Conservation (phyloP, 148 eudicot genomes). For the Beta vulgaris region DNA sequence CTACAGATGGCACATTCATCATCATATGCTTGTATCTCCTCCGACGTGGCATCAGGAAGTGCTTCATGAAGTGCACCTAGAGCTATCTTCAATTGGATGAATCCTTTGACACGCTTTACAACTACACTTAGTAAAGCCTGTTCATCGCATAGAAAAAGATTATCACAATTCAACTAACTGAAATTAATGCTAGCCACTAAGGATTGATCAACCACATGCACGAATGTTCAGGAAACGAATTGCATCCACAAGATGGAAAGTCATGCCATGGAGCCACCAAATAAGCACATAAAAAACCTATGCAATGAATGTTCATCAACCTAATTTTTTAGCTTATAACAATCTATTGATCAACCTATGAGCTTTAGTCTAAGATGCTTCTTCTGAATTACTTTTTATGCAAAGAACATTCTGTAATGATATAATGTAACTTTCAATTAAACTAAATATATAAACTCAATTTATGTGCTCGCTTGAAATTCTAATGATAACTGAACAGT, state of each 20-base stretch:
- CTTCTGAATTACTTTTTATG: too few relatives aligned
- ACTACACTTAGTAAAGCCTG: conserved; percentile 91
- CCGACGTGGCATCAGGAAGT: conserved; percentile 92
- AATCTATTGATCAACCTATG: too few relatives aligned
- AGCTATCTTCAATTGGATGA: conserved; percentile 71
- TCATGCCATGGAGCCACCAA: conserved; percentile 99
- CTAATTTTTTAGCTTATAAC: too few relatives aligned
- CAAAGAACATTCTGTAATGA: too few relatives aligned
- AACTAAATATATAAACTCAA: too few relatives aligned
- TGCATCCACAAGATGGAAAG: conserved; percentile 90
- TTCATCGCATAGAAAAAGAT: conserved; percentile 6
- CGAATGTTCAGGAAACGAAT: conserved; percentile 89
- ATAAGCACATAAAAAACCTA: conserved; percentile 85
- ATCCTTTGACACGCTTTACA: conserved; percentile 74
- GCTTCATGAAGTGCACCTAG: conserved; percentile 90
- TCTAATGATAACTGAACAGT: too few relatives aligned
- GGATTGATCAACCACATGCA: conserved; percentile 37
- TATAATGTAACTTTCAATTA: too few relatives aligned
- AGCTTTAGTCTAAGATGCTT: too few relatives aligned
- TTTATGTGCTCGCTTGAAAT: too few relatives aligned
- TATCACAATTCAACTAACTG: not conserved
- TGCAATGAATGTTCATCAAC: too few relatives aligned
- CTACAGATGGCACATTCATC: conserved; percentile 99
- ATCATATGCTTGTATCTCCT: conserved; percentile 79
- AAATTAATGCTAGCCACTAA: conserved; percentile 5